Evolutionary conservation across 2,329 filamentous ascomycete genomes (phyloP).

Genomic region (Aspergillus sp.): DNA sequence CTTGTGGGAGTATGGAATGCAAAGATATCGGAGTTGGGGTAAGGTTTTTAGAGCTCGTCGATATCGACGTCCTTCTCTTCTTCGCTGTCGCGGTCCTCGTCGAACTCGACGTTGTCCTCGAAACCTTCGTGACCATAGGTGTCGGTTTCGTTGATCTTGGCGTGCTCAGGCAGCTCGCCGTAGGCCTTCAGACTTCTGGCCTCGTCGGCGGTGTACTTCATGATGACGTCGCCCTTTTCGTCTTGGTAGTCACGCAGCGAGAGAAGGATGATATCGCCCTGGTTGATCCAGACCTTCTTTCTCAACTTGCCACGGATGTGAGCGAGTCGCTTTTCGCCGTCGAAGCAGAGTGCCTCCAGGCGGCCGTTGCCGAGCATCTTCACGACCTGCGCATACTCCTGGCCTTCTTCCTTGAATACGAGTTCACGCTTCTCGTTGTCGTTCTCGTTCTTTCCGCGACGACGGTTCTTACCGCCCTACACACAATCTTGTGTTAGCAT

Average conservation of each 20-base stretch:
- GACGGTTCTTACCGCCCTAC: constrained; percentile 96
- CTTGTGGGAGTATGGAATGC: constrained; percentile 31
- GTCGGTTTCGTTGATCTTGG: constrained; percentile 99
- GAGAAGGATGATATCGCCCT: constrained; percentile 88
- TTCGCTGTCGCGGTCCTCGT: constrained; percentile 75
- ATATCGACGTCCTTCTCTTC: constrained; percentile 84
- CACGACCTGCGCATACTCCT: constrained; percentile 84
- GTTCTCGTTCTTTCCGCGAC: constrained; percentile 98
- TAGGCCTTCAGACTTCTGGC: constrained; percentile 94
- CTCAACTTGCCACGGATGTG: constrained; percentile 94
- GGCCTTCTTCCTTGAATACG: constrained; percentile 97
- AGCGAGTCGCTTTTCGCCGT: constrained; percentile 81
- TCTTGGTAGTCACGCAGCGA: constrained; percentile 91
- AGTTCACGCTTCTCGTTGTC: constrained; percentile 99
- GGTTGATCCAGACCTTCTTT: constrained; percentile 99
- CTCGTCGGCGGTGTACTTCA: constrained; percentile 96
- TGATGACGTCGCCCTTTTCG: constrained; percentile 88
- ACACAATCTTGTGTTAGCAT: constrained; percentile 29
- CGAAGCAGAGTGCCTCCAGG: constrained; percentile 91
- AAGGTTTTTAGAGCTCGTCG: constrained; percentile 77
- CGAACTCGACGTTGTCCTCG: constrained; percentile 98
- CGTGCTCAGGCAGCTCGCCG: constrained; percentile 92
- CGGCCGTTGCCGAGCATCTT: constrained; percentile 98
- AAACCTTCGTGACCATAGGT: constrained; percentile 85
- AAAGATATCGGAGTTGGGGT: constrained; percentile 25